These are phyloP conservation scores for Ustilaginoidea virens DNA, from an alignment of 2,329 filamentous ascomycete species.

Conservation along the genomic window DNA sequence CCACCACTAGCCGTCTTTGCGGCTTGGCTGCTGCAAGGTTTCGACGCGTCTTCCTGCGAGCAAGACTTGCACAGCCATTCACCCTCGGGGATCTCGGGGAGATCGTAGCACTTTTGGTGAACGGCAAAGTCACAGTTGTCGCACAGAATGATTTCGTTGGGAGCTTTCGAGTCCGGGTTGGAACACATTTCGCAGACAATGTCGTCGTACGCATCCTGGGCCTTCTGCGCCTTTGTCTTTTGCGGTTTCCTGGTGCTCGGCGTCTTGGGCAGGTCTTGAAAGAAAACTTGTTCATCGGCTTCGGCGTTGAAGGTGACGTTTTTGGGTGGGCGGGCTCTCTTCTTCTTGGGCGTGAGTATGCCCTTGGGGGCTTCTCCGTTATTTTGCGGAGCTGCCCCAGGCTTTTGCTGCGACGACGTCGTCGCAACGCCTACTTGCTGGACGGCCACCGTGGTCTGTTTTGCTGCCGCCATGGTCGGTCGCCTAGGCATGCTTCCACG, in stretches of 20 bases:
- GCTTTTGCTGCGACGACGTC: constrained; percentile 1
- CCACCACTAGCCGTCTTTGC: constrained; percentile 7
- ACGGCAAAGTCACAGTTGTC: constrained; percentile 47
- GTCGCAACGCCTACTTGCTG: not conserved
- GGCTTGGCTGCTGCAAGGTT: constrained; percentile 15
- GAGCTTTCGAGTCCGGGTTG: constrained; percentile 38
- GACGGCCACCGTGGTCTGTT: not conserved
- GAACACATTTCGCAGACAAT: constrained; percentile 42
- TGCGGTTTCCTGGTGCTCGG: constrained; percentile 12
- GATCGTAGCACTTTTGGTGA: constrained; percentile 45
- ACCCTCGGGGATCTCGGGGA: constrained; percentile 41
- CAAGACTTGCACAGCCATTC: constrained; percentile 50
- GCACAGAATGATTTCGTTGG: constrained; percentile 49
- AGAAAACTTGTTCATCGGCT: constrained; percentile 28
- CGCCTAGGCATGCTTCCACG: constrained; percentile 8
- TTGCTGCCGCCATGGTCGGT: not conserved
- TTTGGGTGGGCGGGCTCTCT: constrained; percentile 28
- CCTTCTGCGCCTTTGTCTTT: constrained; percentile 12
- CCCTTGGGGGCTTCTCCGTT: no score
- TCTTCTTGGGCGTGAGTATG: constrained; percentile 36
- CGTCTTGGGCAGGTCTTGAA: constrained; percentile 33
- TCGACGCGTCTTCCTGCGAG: constrained; percentile 27
- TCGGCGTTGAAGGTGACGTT: constrained; percentile 35
- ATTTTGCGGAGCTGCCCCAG: constrained; percentile 6
- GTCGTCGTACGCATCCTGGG: constrained; percentile 26